phyloP scores from a whole-genome alignment of 2,329 filamentous ascomycete species.

The Fusarium sp. region DNA sequence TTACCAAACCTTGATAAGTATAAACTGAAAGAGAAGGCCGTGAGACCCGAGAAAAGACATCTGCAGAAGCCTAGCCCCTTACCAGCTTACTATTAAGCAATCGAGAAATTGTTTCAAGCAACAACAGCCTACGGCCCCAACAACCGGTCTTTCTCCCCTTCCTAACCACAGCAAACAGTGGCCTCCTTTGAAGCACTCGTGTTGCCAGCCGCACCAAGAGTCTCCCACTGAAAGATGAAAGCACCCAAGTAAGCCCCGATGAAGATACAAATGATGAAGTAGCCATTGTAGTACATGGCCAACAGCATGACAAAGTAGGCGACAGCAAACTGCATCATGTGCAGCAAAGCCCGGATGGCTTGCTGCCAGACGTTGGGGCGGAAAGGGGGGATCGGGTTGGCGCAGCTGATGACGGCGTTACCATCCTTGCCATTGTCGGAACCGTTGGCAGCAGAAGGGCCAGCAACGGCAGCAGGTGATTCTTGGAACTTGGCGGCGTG shows the following conservation, averaged over 20 bases:
- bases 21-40: neutral
- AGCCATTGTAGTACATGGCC: conserved; percentile 71
- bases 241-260: conserved; percentile 79
- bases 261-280: conserved; percentile 84
- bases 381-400: conserved; percentile 52
- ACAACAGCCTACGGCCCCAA: too few species aligned
- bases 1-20: neutral
- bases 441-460: conserved; percentile 3
- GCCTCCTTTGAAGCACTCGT: conserved; percentile 55
- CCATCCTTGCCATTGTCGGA: conserved; percentile 44
- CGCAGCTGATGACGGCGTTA: conserved; percentile 21
- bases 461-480: conserved; percentile 18
- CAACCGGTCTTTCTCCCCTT: neutral
- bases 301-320: conserved; percentile 83
- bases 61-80: too few species aligned
- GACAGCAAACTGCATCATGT: conserved; percentile 78
- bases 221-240: conserved; percentile 81
- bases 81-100: neutral
- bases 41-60: neutral
- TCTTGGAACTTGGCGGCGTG: conserved; percentile 55
- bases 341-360: conserved; percentile 72
- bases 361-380: conserved; percentile 75
- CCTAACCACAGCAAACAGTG: conserved; percentile 57
- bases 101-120: neutral
- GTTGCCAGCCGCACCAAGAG: conserved; percentile 48